A percentile compares a stretch with the other conserved stretches of the same genome.
Evolutionary conservation across 345 rosid species (phyloP).

Genomic region (Gossypium turneri): DNA sequence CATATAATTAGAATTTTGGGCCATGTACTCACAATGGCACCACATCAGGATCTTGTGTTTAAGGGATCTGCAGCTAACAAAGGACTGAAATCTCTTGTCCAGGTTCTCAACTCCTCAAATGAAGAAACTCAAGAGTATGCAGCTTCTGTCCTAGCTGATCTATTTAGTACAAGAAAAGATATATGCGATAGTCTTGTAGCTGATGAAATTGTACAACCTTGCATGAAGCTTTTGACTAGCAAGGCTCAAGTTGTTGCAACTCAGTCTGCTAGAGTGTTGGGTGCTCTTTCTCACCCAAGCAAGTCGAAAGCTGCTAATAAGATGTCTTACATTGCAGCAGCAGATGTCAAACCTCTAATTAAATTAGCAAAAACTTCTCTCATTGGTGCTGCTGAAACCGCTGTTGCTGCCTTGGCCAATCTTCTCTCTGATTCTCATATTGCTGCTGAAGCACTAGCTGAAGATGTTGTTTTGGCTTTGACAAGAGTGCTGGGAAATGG

Average conservation of each 20-base stretch:
- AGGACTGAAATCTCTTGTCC: slow-evolving; percentile 66
- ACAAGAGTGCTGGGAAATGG: slow-evolving; percentile 85
- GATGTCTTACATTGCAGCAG: slow-evolving; percentile 55
- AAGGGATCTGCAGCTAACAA: slow-evolving; percentile 76
- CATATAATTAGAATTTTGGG: slow-evolving; percentile 68
- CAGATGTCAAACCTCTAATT: slow-evolving; percentile 68
- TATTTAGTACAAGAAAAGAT: slow-evolving; percentile 66
- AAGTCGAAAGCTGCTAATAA: slow-evolving; percentile 47
- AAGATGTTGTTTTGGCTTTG: slow-evolving; percentile 75
- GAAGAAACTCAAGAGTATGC: slow-evolving; percentile 74
- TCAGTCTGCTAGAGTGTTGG: slow-evolving; percentile 69
- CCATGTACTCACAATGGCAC: slow-evolving; percentile 70
- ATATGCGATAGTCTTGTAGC: slow-evolving; percentile 67
- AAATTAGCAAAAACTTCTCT: slow-evolving; percentile 70
- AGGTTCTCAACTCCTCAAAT: slow-evolving; percentile 60
- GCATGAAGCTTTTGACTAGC: slow-evolving; percentile 68
- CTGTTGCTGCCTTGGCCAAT: slow-evolving; percentile 81
- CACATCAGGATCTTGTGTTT: slow-evolving; percentile 53
- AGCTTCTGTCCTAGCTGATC: slow-evolving; percentile 82
- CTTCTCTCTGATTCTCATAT: slow-evolving; percentile 66
- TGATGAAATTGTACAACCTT: slow-evolving; percentile 63
- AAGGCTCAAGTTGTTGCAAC: slow-evolving; percentile 65
- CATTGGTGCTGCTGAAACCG: slow-evolving; percentile 70
- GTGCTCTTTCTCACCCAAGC: slow-evolving; percentile 72
- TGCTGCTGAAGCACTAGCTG: slow-evolving; percentile 71